These are phyloP conservation scores for Naganishia cerealis DNA, from an alignment of 1,284 basidiomycete species.

Conservation along the genomic window DNA sequence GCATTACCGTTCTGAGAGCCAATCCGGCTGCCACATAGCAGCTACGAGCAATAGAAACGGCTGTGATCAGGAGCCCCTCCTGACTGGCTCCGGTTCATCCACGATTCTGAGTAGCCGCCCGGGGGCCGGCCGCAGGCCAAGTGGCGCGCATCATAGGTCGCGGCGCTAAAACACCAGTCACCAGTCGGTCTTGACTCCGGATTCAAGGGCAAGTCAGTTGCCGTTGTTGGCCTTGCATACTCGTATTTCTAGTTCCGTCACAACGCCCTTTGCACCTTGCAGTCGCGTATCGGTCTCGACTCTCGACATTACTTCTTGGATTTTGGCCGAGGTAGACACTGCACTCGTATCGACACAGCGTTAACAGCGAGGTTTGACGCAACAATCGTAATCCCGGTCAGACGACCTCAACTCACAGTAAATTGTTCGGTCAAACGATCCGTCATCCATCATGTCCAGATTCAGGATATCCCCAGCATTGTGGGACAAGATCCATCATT, in stretches of 20 bases:
- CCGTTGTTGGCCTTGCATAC: background rate
- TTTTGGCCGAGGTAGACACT: background rate
- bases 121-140: background rate
- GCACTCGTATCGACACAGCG: background rate
- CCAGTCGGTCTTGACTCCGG: conserved; percentile 1
- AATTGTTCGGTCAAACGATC: background rate
- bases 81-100: background rate
- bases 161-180: conserved; percentile 16
- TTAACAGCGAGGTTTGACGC: background rate
- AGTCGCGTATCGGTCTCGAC: background rate
- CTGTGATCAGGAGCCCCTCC: background rate
- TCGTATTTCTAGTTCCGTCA: background rate
- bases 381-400: conserved; percentile 10
- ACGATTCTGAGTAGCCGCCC: background rate
- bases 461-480: conserved; percentile 70
- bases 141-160: background rate
- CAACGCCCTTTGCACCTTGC: background rate
- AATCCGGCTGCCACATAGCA: no score
- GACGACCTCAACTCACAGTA: background rate
- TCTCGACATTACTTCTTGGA: background rate
- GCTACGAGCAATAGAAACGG: no score
- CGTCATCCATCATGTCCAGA: conserved; percentile 45
- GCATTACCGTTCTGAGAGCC: no score
- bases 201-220: conserved; percentile 1
- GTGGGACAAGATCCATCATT: conserved; percentile 91